Evolutionary conservation across 2,329 filamentous ascomycete genomes (phyloP).

Genomic region (Pseudomassariella vexata): DNA sequence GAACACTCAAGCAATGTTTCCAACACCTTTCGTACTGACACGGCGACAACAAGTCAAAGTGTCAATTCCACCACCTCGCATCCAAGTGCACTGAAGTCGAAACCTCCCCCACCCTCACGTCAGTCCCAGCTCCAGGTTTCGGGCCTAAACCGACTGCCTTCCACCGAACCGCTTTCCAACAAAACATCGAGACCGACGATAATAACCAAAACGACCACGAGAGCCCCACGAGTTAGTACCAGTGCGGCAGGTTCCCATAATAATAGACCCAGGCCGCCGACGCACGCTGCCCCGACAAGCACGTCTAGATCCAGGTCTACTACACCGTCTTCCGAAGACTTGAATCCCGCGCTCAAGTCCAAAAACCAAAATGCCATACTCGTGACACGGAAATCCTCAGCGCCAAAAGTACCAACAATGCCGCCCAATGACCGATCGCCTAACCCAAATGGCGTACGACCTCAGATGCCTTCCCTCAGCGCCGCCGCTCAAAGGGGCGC

Average conservation of each 20-base stretch:
- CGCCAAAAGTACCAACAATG: constrained; percentile 16
- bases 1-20: too few species aligned
- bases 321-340: constrained; percentile 1
- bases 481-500: constrained; percentile 52
- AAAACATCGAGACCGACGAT: constrained; percentile 4
- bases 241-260: neutral
- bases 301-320: neutral
- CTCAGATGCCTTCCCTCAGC: constrained; percentile 64
- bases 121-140: constrained; percentile 8
- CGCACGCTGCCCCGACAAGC: neutral
- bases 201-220: constrained; percentile 7
- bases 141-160: constrained; percentile 8
- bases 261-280: neutral
- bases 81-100: too few species aligned
- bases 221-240: constrained; percentile 4
- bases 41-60: too few species aligned
- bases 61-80: too few species aligned
- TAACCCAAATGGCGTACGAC: constrained; percentile 43
- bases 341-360: constrained; percentile 13
- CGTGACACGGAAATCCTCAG: constrained; percentile 15
- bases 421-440: constrained; percentile 39
- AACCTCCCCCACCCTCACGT: constrained; percentile 8
- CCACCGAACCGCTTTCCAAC: constrained; percentile 8
- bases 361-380: constrained; percentile 34
- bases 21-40: too few species aligned